Evolutionary conservation across 1,284 basidiomycete species (phyloP).

Genomic region (Ganoderma leucocontextum): DNA sequence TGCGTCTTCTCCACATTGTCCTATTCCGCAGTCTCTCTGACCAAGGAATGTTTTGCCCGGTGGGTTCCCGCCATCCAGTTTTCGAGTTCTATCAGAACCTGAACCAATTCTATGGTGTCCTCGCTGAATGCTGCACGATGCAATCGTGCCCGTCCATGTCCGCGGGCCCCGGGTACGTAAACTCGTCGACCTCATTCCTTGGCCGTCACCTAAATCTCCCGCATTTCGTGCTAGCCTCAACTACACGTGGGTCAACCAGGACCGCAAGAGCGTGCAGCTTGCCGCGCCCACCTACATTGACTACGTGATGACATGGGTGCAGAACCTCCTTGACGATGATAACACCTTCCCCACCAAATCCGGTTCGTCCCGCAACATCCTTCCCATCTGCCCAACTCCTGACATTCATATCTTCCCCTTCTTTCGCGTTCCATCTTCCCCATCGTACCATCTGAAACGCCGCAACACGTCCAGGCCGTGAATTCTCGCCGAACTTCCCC

Average conservation of each 20-base stretch:
- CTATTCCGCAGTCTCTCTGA: background rate
- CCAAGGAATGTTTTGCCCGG: background rate
- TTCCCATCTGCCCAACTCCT: constrained; percentile 1
- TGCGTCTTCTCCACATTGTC: constrained; percentile 53
- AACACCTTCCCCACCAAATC: constrained; percentile 95
- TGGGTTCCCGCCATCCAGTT: constrained; percentile 54
- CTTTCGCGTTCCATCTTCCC: background rate
- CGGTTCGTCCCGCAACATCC: constrained; percentile 55
- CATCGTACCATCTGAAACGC: background rate
- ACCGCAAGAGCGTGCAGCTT: constrained; percentile 92
- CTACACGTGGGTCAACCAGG: constrained; percentile 98
- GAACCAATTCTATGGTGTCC: constrained; percentile 96
- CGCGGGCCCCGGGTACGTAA: constrained; percentile 80
- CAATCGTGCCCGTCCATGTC: constrained; percentile 94
- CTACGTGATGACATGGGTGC: constrained; percentile 99
- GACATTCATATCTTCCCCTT: background rate
- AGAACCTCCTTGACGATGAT: constrained; percentile 94
- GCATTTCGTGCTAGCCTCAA: constrained; percentile 72
- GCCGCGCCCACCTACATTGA: constrained; percentile 98
- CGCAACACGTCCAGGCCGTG: constrained; percentile 67
- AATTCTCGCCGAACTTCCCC: constrained; percentile 91
- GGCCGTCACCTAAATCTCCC: background rate
- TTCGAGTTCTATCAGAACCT: constrained; percentile 97
- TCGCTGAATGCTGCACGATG: constrained; percentile 94
- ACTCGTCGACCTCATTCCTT: constrained; percentile 41